Base-by-base conservation (phyloP, 2,329 filamentous ascomycete species). In the Nothophoma quercina region DNA sequence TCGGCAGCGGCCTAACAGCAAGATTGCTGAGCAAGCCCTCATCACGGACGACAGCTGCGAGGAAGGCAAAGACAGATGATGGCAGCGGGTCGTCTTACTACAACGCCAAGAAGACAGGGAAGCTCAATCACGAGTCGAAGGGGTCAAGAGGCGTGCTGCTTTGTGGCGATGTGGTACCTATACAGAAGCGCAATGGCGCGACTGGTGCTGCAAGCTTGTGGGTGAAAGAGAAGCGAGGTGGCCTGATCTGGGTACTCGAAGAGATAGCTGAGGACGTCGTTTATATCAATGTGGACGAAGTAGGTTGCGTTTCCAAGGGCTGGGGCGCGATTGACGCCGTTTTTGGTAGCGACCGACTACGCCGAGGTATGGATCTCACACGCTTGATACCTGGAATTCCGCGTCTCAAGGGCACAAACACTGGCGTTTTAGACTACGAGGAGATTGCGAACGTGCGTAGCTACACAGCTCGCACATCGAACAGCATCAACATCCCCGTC, bases 151-250 rank as follows among this genome's bases (percentile, higher is more conserved):
- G 93, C 3, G 95, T 99, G 21, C 76, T 99, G 44, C 82, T 99
- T 1, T 99, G 95, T 64, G 95, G 95, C 34, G 95, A 99, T 72
- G 93, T 99, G n/a, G 91, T 99, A 15, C 95, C 95, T 0, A 99
- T 99, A 54, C 90, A 93, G 72, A 99, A 98, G 76, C 86, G 95
- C 55, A 96, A 99, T 67, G 95, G 95, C 4, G 85, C 88, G 9
- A 93, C 88, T 4, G 95, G 95, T 2, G 93, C 95, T 51, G 95
- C 95, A 29, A 98, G 93, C 75, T 79, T 99, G 30, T 99, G 95
- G 95, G 95, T 99, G 3, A 99, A 99, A 78, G 95, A 99, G 75
- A 99, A 99, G 75, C 85, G 88, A 40, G 87, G 91, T 44, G 93
- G 93, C 8, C 77, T 99, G 54, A 98, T 99, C 55, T 99, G 95